Evolutionary conservation across 768 basidiomycete species (phyloP).

Genomic region (Mycena galericulata): DNA sequence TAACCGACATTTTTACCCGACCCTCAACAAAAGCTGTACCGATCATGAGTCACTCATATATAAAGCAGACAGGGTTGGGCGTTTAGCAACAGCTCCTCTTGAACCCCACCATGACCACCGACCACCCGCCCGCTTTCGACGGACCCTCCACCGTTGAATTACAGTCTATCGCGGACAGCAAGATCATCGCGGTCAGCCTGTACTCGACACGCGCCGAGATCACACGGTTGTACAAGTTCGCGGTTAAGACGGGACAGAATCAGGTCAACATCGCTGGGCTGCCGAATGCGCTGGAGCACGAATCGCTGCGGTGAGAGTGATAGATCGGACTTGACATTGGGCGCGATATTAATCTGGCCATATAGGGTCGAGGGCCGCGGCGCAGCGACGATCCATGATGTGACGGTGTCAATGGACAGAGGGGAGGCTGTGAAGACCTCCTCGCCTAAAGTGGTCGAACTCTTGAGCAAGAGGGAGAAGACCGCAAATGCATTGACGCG

Average conservation of each 20-base stretch:
- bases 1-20: too few species aligned
- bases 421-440: slow-evolving; percentile 28
- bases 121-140: slow-evolving; percentile 27
- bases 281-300: slow-evolving; percentile 51
- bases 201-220: slow-evolving; percentile 58
- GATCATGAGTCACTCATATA: background rate
- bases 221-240: slow-evolving; percentile 53
- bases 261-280: slow-evolving; percentile 54
- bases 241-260: slow-evolving; percentile 54
- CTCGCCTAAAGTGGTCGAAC: slow-evolving; percentile 42
- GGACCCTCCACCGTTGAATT: slow-evolving; percentile 46
- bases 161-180: slow-evolving; percentile 46
- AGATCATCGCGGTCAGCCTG: slow-evolving; percentile 53
- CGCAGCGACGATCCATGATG: slow-evolving; percentile 60
- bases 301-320: slow-evolving; percentile 52
- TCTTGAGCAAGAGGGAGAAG: slow-evolving; percentile 41
- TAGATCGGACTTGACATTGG: too few species aligned
- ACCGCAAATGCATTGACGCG: slow-evolving; percentile 47
- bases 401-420: slow-evolving; percentile 42
- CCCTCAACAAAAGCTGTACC: too few species aligned
- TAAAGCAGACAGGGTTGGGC: background rate
- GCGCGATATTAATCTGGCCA: too few species aligned
- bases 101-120: background rate
- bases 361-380: slow-evolving; percentile 59
- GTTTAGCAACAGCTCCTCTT: background rate